Conservation (phyloP, 2,329 filamentous ascomycete species). For the Graphium sp. region DNA sequence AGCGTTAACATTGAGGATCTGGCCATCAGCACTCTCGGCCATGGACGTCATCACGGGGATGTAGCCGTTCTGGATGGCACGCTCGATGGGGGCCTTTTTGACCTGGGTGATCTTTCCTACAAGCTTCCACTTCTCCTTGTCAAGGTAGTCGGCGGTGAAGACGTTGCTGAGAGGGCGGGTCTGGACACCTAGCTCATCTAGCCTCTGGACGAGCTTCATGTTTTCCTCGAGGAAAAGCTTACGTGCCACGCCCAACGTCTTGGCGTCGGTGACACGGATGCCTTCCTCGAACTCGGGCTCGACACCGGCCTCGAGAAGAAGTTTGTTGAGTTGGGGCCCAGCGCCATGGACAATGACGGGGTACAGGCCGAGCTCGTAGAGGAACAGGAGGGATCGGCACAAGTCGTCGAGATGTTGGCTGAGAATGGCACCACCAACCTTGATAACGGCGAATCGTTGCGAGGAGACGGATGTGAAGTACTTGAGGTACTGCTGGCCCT, state of each 20-base stretch:
- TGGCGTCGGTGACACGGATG: slow-evolving; percentile 87
- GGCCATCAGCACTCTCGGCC: slow-evolving; percentile 82
- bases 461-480: slow-evolving; percentile 95
- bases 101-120: slow-evolving; percentile 93
- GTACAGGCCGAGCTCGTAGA: slow-evolving; percentile 88
- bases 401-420: slow-evolving; percentile 88
- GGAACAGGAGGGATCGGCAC: slow-evolving; percentile 74
- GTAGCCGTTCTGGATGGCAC: slow-evolving; percentile 78
- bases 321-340: slow-evolving; percentile 84
- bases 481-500: slow-evolving; percentile 93
- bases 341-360: slow-evolving; percentile 92
- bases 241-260: slow-evolving; percentile 79
- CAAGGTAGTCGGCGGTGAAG: slow-evolving; percentile 83
- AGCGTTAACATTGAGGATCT: slow-evolving; percentile 92
- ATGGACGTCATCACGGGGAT: slow-evolving; percentile 91
- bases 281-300: slow-evolving; percentile 95
- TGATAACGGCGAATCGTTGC: slow-evolving; percentile 96
- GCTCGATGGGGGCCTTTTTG: slow-evolving; percentile 79
- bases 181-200: slow-evolving; percentile 79
- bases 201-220: slow-evolving; percentile 72
- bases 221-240: slow-evolving; percentile 95
- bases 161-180: slow-evolving; percentile 84
- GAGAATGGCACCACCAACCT: slow-evolving; percentile 91
- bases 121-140: slow-evolving; percentile 90
- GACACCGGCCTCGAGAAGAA: slow-evolving; percentile 77